These are phyloP conservation scores for Panellus pusillus DNA, from an alignment of 768 basidiomycete species.

Conservation along the genomic window DNA sequence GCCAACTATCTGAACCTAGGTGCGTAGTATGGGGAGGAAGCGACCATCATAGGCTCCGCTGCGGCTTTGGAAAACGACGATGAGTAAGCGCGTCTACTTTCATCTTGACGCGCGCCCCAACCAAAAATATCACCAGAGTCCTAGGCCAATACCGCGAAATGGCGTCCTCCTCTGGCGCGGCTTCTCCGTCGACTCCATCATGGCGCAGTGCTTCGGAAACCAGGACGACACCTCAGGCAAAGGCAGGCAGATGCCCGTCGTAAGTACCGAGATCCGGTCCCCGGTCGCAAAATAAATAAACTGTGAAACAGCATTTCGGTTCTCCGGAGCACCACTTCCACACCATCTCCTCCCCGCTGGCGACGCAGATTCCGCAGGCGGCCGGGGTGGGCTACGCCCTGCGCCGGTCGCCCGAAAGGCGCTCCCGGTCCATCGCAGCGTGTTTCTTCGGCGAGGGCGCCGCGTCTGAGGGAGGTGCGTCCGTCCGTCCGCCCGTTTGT, in stretches of 20 bases:
- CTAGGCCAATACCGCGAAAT: constrained; percentile 92
- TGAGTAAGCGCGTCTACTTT: constrained; percentile 55
- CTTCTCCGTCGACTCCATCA: constrained; percentile 73
- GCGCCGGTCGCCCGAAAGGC: constrained; percentile 69
- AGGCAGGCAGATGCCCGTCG: constrained; percentile 93
- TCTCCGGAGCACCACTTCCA: constrained; percentile 85
- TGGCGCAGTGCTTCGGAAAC: constrained; percentile 93
- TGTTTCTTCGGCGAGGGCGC: constrained; percentile 95
- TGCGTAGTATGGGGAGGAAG: constrained; percentile 83
- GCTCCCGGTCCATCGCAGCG: constrained; percentile 73
- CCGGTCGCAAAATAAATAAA: constrained; percentile 3
- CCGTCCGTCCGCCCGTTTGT: constrained; percentile 10
- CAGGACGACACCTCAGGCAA: constrained; percentile 77
- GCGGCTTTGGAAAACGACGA: constrained; percentile 81
- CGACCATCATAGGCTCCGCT: constrained; percentile 84
- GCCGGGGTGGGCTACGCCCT: constrained; percentile 92
- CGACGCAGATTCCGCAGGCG: constrained; percentile 93
- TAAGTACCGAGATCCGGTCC: constrained; percentile 33
- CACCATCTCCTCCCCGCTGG: constrained; percentile 90
- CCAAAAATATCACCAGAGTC: constrained; percentile 45
- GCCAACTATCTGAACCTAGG: background rate
- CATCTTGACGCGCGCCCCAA: background rate
- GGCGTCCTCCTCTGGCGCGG: constrained; percentile 87
- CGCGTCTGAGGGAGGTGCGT: constrained; percentile 79
- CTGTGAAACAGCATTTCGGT: constrained; percentile 69